A percentile compares a stretch with the other conserved stretches of the same genome.
Evolutionary conservation across 129 eudicot species (phyloP).

Genomic region (Silybum marianum): DNA sequence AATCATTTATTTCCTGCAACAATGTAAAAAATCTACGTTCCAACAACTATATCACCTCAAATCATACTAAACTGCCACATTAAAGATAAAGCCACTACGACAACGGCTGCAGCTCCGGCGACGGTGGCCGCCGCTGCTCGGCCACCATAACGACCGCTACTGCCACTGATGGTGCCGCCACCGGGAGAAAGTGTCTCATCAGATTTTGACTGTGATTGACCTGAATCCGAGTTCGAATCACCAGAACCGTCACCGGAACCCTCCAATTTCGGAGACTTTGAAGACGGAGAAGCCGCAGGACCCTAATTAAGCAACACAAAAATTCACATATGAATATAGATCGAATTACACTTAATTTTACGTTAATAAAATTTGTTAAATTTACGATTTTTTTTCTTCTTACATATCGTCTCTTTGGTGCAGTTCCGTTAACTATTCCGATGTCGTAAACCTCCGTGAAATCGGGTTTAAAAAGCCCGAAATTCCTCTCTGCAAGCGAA

Average conservation of each 20-base stretch:
- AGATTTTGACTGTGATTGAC: constrained; percentile 18
- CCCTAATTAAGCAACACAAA: constrained; percentile 29
- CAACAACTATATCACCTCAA: not conserved
- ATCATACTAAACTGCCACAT: constrained; percentile 7
- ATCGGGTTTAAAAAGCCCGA: constrained; percentile 54
- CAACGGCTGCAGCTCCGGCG: constrained; percentile 1
- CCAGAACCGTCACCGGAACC: not conserved
- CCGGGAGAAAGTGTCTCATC: constrained; percentile 8
- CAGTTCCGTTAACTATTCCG: constrained; percentile 37
- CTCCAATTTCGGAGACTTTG: not conserved
- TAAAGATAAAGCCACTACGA: not conserved
- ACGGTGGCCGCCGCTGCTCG: not conserved
- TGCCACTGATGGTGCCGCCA: not conserved
- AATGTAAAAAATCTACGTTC: not conserved
- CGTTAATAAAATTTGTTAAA: not conserved
- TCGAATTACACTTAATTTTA: not conserved
- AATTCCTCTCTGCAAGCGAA: constrained; percentile 50
- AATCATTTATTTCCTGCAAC: not conserved
- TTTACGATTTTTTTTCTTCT: not conserved
- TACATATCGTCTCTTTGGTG: constrained; percentile 29
- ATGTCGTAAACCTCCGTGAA: constrained; percentile 49
- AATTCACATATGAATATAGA: not conserved
- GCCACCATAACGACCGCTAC: constrained; percentile 1
- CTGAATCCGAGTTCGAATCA: not conserved
- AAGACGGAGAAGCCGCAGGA: constrained; percentile 35